Percentiles rank a stretch among this genome's conserved stretches.
These are phyloP conservation scores for Tulasnella sp. DNA, from an alignment of 768 basidiomycete genomes.

Conservation along the genomic window DNA sequence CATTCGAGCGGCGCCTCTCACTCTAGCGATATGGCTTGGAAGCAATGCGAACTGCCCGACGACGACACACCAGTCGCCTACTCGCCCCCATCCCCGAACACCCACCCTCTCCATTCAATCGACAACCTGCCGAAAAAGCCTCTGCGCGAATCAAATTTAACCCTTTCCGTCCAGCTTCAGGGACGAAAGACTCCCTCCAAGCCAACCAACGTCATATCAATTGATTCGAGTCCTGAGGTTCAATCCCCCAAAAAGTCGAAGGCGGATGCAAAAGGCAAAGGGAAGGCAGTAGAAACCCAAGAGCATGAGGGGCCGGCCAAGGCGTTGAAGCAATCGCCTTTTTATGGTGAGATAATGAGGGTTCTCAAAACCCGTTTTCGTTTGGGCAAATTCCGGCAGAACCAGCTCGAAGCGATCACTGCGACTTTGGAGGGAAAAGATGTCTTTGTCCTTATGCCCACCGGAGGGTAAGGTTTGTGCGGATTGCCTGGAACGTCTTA, in stretches of 20 bases:
- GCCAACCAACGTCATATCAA: not conserved
- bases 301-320: not conserved
- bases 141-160: not conserved
- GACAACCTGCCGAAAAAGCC: not conserved
- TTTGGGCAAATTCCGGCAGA: conserved; percentile 63
- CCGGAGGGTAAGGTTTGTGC: conserved; percentile 54
- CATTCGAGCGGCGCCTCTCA: not conserved
- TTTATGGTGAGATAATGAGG: conserved; percentile 50
- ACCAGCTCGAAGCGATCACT: conserved; percentile 84
- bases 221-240: not conserved
- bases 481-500: conserved; percentile 61
- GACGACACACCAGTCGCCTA: not conserved
- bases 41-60: not conserved
- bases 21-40: not conserved
- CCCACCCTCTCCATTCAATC: not conserved
- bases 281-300: not conserved
- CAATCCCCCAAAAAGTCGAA: not conserved
- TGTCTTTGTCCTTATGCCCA: conserved; percentile 94
- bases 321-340: conserved; percentile 30
- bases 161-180: not conserved
- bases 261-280: conserved; percentile 1
- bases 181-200: not conserved
- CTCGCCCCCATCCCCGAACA: not conserved
- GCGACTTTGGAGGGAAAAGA: conserved; percentile 76
- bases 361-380: conserved; percentile 59